Conservation (phyloP, 1,284 basidiomycete genomes). For the Tausonia pullulans region DNA sequence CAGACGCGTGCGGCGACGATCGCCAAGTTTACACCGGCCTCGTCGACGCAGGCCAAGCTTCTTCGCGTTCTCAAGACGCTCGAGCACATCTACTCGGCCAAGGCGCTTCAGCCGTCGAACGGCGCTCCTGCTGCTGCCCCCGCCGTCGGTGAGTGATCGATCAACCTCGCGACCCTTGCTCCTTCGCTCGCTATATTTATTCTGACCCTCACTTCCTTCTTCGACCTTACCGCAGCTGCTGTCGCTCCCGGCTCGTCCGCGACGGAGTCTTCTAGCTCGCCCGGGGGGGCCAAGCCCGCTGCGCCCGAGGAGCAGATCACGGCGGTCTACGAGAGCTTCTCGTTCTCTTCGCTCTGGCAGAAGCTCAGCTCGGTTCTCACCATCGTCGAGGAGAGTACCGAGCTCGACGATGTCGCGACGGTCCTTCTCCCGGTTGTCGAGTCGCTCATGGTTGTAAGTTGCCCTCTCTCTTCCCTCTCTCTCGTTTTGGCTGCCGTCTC, state of each 20-base stretch:
- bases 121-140: slow-evolving; percentile 26
- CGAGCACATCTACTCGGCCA: slow-evolving; percentile 82
- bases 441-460: slow-evolving; percentile 79
- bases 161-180: neutral
- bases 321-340: slow-evolving; percentile 74
- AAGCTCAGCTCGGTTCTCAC: slow-evolving; percentile 73
- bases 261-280: neutral
- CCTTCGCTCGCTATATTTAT: neutral
- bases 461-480: too few relatives aligned
- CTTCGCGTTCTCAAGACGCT: slow-evolving; percentile 87
- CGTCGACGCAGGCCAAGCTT: slow-evolving; percentile 84
- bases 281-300: slow-evolving; percentile 20
- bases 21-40: slow-evolving; percentile 78
- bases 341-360: slow-evolving; percentile 73
- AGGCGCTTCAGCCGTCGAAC: slow-evolving; percentile 24
- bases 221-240: neutral
- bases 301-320: slow-evolving; percentile 62
- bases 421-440: slow-evolving; percentile 86
- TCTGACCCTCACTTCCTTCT: neutral
- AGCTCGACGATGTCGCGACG: slow-evolving; percentile 76
- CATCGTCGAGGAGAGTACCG: slow-evolving; percentile 63
- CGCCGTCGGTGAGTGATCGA: slow-evolving; percentile 26
- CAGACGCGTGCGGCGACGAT: slow-evolving; percentile 54
- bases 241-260: slow-evolving; percentile 18
- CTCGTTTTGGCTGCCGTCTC: too few relatives aligned